Conservation (phyloP, 31 red algal species). For the Porphyra umbilicalis region DNA sequence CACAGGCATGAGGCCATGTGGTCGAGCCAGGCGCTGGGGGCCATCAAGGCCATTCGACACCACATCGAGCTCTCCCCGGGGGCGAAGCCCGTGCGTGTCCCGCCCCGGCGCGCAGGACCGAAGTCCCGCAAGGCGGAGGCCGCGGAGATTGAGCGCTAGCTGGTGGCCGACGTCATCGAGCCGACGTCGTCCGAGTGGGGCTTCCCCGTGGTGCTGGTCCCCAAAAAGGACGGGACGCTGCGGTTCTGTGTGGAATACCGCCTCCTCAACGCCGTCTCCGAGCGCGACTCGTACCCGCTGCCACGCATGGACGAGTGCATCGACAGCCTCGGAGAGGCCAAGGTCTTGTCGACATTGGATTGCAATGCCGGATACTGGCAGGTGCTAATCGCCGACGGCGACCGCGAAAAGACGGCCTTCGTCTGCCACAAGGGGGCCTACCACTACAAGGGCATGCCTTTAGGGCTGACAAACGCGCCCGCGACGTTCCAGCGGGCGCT, state of each 20-base stretch:
- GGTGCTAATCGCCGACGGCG: not conserved
- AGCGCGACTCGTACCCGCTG: conserved; percentile 28
- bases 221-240: not conserved
- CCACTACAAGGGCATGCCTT: not conserved
- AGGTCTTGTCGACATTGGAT: conserved; percentile 26
- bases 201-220: not conserved
- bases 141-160: too few relatives aligned
- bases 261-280: conserved; percentile 18
- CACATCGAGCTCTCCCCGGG: too few relatives aligned
- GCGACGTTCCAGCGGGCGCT: conserved; percentile 8
- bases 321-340: conserved; percentile 38
- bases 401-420: conserved; percentile 10
- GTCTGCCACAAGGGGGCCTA: conserved; percentile 7
- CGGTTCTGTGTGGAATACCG: conserved; percentile 23
- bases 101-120: too few relatives aligned
- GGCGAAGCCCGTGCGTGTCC: too few relatives aligned
- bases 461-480: conserved; percentile 9
- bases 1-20: too few relatives aligned
- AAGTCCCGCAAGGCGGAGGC: too few relatives aligned
- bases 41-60: too few relatives aligned
- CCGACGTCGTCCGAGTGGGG: not conserved
- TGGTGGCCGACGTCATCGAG: not conserved
- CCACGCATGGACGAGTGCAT: conserved; percentile 53
- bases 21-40: too few relatives aligned
- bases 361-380: conserved; percentile 36